Percentiles rank a stretch among this genome's conserved stretches.
Conservation (phyloP, 768 basidiomycete genomes). For the Tricholoma sp. region DNA sequence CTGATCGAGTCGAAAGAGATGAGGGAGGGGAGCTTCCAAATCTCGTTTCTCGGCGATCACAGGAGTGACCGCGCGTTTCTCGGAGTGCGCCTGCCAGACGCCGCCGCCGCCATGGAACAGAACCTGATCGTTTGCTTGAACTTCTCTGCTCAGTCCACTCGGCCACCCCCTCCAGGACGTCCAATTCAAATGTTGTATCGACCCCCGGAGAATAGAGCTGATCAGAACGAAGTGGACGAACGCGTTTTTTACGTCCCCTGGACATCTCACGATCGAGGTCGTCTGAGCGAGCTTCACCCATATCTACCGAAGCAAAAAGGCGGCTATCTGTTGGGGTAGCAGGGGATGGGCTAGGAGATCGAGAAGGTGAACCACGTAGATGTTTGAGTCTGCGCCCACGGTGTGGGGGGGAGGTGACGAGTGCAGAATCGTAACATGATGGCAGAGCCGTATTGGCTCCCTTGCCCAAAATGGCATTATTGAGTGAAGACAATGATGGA, state of each 20-base stretch:
- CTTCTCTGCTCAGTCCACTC: constrained; percentile 6
- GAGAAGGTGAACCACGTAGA: constrained; percentile 14
- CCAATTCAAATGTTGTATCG: constrained; percentile 11
- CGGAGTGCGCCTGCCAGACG: not conserved
- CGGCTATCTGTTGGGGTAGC: constrained; percentile 37
- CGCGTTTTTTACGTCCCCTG: constrained; percentile 15
- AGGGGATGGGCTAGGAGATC: constrained; percentile 25
- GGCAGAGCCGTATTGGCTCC: constrained; percentile 21
- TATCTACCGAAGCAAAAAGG: constrained; percentile 8
- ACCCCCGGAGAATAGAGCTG: constrained; percentile 7
- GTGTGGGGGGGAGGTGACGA: constrained; percentile 22
- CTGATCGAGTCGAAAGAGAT: not conserved
- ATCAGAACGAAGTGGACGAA: not conserved
- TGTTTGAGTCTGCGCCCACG: constrained; percentile 30
- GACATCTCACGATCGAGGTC: constrained; percentile 12
- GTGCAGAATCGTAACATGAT: constrained; percentile 21
- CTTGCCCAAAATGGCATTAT: constrained; percentile 9
- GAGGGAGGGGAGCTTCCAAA: not conserved
- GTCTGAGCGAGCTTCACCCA: constrained; percentile 13
- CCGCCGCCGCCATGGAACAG: not conserved
- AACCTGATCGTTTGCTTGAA: not conserved
- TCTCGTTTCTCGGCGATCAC: not conserved
- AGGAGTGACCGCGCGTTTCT: not conserved
- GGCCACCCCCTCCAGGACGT: constrained; percentile 14
- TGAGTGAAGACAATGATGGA: constrained; percentile 16